Conservation (phyloP, 768 basidiomycete species). For the Lactarius sp. region DNA sequence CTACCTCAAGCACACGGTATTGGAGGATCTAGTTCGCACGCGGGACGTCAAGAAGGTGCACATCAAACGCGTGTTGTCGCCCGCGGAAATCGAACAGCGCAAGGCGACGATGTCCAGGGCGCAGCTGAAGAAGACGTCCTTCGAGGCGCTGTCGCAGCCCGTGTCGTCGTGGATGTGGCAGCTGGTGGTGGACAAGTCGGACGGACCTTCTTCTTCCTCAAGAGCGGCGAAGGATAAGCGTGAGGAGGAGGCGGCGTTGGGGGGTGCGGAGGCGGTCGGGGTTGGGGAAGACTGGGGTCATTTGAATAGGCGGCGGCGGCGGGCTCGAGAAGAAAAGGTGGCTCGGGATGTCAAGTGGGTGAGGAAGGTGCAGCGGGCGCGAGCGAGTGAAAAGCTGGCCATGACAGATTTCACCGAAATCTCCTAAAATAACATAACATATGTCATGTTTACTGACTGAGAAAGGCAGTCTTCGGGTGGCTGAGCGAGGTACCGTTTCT, state of each 20-base stretch:
- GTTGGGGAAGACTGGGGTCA: slow-evolving; percentile 50
- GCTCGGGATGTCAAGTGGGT: slow-evolving; percentile 39
- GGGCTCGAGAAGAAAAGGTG: slow-evolving; percentile 44
- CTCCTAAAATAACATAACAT: slow-evolving; percentile 10
- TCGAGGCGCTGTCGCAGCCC: slow-evolving; percentile 1
- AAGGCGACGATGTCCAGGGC: slow-evolving; percentile 27
- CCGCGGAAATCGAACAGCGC: slow-evolving; percentile 29
- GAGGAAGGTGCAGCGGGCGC: slow-evolving; percentile 33
- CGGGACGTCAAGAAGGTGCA: slow-evolving; percentile 42
- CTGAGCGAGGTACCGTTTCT: neutral
- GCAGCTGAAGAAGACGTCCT: slow-evolving; percentile 31
- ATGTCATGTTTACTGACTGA: neutral
- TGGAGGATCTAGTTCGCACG: slow-evolving; percentile 42
- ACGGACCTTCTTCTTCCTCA: neutral
- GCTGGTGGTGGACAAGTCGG: slow-evolving; percentile 15
- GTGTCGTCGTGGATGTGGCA: slow-evolving; percentile 41
- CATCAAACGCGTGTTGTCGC: slow-evolving; percentile 31
- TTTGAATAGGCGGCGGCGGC: slow-evolving; percentile 50
- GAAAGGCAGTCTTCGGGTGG: slow-evolving; percentile 10
- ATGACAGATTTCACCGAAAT: neutral
- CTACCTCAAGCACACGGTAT: slow-evolving; percentile 50
- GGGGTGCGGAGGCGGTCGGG: slow-evolving; percentile 44
- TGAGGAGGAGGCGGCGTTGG: slow-evolving; percentile 27
- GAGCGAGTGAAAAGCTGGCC: slow-evolving; percentile 1
- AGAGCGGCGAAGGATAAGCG: slow-evolving; percentile 11